Percentiles rank a stretch among this genome's conserved stretches.
Evolutionary conservation across 2,329 filamentous ascomycete genomes (phyloP).

Genomic region (Dothideomycetes sp.): DNA sequence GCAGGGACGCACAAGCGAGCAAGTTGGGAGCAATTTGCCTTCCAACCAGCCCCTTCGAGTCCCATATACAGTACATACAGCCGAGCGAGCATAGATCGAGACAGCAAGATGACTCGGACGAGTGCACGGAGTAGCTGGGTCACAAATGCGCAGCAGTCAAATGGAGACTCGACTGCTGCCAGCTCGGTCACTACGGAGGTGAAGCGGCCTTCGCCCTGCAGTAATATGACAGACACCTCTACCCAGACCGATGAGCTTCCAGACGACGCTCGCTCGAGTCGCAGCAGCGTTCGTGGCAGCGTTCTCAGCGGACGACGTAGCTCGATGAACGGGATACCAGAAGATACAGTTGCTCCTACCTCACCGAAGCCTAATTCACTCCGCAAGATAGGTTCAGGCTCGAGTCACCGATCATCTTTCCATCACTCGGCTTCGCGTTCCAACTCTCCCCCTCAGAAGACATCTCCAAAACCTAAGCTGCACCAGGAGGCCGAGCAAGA

Average conservation of each 20-base stretch:
- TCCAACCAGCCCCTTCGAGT: conserved; percentile 64
- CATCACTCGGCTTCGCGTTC: conserved; percentile 3
- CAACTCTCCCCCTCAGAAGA: conserved; percentile 4
- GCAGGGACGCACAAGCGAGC: conserved; percentile 69
- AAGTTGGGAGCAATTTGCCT: conserved; percentile 71
- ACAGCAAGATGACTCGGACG: conserved; percentile 40
- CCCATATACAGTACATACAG: conserved; percentile 51
- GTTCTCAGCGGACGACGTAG: conserved; percentile 6
- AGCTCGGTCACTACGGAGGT: conserved; percentile 1
- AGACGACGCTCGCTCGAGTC: conserved; percentile 9
- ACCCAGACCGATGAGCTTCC: conserved; percentile 47
- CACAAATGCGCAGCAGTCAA: conserved; percentile 54
- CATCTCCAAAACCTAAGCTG: background rate
- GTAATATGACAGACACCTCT: conserved; percentile 51
- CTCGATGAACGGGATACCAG: conserved; percentile 24
- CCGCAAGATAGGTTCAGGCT: conserved; percentile 4
- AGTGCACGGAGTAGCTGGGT: conserved; percentile 58
- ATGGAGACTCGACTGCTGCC: conserved; percentile 48
- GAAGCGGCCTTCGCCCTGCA: conserved; percentile 1
- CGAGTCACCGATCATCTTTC: background rate
- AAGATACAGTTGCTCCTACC: conserved; percentile 11
- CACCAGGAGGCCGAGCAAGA: conserved; percentile 17
- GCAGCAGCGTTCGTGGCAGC: conserved; percentile 9
- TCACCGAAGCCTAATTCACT: conserved; percentile 3
- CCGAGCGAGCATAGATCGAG: conserved; percentile 50